Evolutionary conservation across 371 early-diverging fungal species (phyloP).

Genomic region (Mortierella sp.): DNA sequence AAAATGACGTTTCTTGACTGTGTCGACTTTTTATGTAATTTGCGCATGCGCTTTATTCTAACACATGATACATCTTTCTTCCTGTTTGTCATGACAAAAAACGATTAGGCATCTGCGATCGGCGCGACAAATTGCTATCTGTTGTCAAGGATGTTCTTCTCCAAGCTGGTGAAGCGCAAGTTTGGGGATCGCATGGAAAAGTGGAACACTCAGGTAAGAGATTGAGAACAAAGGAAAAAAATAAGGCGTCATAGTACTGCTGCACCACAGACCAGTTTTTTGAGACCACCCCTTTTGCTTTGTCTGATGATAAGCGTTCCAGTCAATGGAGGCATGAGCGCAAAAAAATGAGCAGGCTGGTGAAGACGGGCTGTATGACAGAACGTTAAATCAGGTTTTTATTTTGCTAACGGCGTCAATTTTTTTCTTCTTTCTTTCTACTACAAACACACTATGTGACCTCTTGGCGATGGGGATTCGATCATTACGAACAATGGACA

Average conservation of each 20-base stretch:
- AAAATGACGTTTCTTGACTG: not conserved
- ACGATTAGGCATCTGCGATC: slow-evolving; percentile 61
- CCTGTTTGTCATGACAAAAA: not conserved
- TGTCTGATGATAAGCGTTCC: not conserved
- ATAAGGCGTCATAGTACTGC: not conserved
- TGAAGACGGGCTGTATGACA: not conserved
- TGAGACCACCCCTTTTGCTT: too few relatives aligned
- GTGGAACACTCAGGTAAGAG: slow-evolving; percentile 74
- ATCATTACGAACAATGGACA: not conserved
- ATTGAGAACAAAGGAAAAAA: not conserved
- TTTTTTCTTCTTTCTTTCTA: not conserved
- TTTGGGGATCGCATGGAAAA: slow-evolving; percentile 67
- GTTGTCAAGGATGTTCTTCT: slow-evolving; percentile 69
- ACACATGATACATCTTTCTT: slow-evolving; percentile 19
- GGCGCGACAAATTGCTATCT: slow-evolving; percentile 72
- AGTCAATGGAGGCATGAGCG: not conserved
- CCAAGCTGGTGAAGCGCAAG: slow-evolving; percentile 65
- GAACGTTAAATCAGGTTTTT: slow-evolving; percentile 7
- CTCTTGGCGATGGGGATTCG: not conserved
- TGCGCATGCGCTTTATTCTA: not conserved
- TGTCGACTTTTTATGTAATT: not conserved
- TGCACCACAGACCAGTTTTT: too few relatives aligned
- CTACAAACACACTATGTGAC: not conserved
- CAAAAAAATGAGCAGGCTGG: not conserved
- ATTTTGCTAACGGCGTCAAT: not conserved